Evolutionary conservation across 495 filamentous ascomycete species (phyloP).

Genomic region (Extremus antarcticus): DNA sequence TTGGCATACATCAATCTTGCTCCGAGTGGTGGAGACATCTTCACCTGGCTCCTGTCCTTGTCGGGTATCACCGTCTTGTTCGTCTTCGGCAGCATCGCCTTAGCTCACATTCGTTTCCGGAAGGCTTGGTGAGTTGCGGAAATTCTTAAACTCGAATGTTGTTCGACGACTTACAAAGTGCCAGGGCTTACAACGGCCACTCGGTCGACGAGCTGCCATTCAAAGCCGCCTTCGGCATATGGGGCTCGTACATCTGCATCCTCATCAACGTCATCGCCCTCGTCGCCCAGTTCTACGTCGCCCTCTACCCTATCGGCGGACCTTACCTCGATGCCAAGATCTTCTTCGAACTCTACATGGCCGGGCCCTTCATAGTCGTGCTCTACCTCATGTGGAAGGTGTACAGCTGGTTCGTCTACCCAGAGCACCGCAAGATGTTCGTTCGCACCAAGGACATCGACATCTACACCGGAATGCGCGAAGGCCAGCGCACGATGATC

Average conservation of each 20-base stretch:
- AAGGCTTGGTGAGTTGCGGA: conserved; percentile 45
- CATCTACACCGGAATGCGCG: conserved; percentile 22
- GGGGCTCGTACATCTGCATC: conserved; percentile 56
- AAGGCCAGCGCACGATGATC: background rate
- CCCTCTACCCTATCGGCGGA: conserved; percentile 24
- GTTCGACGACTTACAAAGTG: too few species aligned
- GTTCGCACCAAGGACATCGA: conserved; percentile 22
- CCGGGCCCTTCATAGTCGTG: conserved; percentile 62
- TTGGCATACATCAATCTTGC: conserved; percentile 25
- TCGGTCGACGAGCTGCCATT: conserved; percentile 61
- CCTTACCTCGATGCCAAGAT: conserved; percentile 34
- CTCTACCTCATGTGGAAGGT: conserved; percentile 73
- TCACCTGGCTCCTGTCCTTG: conserved; percentile 58
- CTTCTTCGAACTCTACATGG: conserved; percentile 70
- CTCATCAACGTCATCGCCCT: conserved; percentile 49
- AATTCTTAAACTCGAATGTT: background rate
- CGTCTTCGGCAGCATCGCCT: conserved; percentile 58
- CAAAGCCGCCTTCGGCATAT: conserved; percentile 53
- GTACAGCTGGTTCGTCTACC: conserved; percentile 21
- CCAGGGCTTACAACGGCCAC: too few species aligned
- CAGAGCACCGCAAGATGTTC: conserved; percentile 16
- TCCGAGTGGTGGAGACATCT: conserved; percentile 22
- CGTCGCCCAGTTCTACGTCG: conserved; percentile 48
- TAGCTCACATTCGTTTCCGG: conserved; percentile 68
- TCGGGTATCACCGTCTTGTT: conserved; percentile 59